A percentile compares a stretch with the other conserved stretches of the same genome.
Conservation (phyloP, 2,329 filamentous ascomycete species). For the Pseudogymnoascus sp. region DNA sequence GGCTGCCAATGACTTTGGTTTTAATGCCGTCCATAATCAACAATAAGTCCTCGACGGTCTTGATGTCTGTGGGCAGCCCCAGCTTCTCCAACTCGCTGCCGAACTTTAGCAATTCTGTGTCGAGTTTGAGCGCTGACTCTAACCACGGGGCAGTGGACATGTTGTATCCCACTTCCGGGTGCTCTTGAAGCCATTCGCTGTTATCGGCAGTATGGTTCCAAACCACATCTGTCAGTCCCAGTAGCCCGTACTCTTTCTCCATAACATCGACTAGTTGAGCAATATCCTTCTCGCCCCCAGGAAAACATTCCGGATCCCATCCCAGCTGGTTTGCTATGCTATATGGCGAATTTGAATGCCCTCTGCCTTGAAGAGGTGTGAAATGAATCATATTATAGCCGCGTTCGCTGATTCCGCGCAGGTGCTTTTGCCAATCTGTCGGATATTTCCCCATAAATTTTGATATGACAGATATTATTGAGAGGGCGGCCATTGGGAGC, state of each 20-base stretch:
- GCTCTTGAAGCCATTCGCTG: slow-evolving; percentile 84
- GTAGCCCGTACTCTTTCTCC: slow-evolving; percentile 72
- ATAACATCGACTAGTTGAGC: slow-evolving; percentile 68
- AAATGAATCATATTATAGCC: slow-evolving; percentile 99
- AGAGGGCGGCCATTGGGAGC: slow-evolving; percentile 77
- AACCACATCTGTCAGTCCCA: slow-evolving; percentile 91
- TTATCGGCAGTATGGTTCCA: slow-evolving; percentile 98
- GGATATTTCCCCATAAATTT: slow-evolving; percentile 98
- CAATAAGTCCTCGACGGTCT: slow-evolving; percentile 61
- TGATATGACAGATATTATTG: slow-evolving; percentile 87
- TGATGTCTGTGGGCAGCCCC: slow-evolving; percentile 67
- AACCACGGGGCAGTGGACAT: slow-evolving; percentile 78
- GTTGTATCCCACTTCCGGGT: slow-evolving; percentile 94
- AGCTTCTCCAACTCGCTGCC: slow-evolving; percentile 53
- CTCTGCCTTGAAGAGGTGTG: slow-evolving; percentile 82
- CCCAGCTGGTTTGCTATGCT: slow-evolving; percentile 87
- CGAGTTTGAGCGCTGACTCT: slow-evolving; percentile 66
- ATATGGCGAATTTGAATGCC: slow-evolving; percentile 90
- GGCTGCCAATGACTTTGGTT: slow-evolving; percentile 63
- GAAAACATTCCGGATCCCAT: slow-evolving; percentile 78
- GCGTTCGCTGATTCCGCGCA: slow-evolving; percentile 77
- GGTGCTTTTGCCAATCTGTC: slow-evolving; percentile 78
- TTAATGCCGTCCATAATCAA: slow-evolving; percentile 80
- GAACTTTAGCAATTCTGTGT: slow-evolving; percentile 61
- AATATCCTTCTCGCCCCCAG: slow-evolving; percentile 75